Percentiles rank a stretch among this genome's conserved stretches.
These are phyloP conservation scores for Pyrenula massariospora DNA, from an alignment of 495 filamentous ascomycete genomes.

Conservation along the genomic window DNA sequence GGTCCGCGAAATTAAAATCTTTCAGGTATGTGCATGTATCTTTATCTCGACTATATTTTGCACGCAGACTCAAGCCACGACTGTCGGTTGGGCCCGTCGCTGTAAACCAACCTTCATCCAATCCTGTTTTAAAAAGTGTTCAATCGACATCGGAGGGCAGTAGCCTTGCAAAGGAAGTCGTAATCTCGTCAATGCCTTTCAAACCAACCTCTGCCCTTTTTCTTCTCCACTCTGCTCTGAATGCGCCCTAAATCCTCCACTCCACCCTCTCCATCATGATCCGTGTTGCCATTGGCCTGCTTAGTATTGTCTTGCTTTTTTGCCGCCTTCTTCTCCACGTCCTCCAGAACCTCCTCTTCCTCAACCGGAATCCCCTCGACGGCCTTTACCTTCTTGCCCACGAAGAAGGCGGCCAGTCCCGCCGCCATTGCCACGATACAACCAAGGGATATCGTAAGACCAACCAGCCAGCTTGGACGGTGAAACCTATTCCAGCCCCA, in stretches of 20 bases:
- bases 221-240: background rate
- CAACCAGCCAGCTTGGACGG: slow-evolving; percentile 63
- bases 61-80: too few species aligned
- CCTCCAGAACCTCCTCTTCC: background rate
- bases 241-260: background rate
- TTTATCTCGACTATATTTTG: too few species aligned
- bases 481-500: slow-evolving; percentile 62
- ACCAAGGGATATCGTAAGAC: slow-evolving; percentile 58
- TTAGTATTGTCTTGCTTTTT: background rate
- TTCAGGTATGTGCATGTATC: too few species aligned
- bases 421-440: slow-evolving; percentile 57
- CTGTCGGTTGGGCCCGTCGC: too few species aligned
- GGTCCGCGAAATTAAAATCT: too few species aligned
- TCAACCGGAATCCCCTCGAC: background rate
- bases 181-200: background rate
- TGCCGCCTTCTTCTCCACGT: background rate
- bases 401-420: slow-evolving; percentile 55
- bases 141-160: too few species aligned
- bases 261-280: background rate
- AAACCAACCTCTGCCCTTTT: background rate
- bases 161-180: too few species aligned
- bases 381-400: slow-evolving; percentile 17
- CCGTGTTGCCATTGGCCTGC: background rate
- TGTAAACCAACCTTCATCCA: too few species aligned
- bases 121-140: too few species aligned